phyloP scores from a whole-genome alignment of 2,329 filamentous ascomycete genomes.

The Sclerotinia subarctica region DNA sequence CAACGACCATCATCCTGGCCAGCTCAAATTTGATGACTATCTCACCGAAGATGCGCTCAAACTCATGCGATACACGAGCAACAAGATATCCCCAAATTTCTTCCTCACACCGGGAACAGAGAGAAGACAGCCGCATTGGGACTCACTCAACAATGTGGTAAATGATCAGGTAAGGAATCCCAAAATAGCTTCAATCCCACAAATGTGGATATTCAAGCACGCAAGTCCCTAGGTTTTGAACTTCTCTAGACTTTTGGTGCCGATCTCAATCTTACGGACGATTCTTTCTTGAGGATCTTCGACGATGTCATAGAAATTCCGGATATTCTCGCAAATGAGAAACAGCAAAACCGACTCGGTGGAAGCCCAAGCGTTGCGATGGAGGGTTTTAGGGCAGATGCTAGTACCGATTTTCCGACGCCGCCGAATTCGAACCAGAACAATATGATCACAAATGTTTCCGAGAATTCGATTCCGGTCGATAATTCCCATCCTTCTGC shows the following conservation, averaged over 20 bases:
- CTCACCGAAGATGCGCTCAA: not conserved
- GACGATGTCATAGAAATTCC: not conserved
- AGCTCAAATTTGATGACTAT: not conserved
- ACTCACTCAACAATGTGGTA: not conserved
- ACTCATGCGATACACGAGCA: not conserved
- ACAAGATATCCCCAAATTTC: not conserved
- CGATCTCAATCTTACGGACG: not conserved
- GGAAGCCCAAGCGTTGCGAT: not conserved
- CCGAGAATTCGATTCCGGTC: not conserved
- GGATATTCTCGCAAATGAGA: not conserved
- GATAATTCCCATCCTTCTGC: not conserved
- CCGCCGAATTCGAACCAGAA: not conserved
- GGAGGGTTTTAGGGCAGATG: not conserved
- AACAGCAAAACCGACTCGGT: not conserved
- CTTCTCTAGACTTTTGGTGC: not conserved
- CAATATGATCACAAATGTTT: not conserved
- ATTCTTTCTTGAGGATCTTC: not conserved
- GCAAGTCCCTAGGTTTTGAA: not conserved
- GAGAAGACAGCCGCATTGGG: not conserved
- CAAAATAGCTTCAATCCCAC: not conserved
- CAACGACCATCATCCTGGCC: not conserved
- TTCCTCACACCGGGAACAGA: not conserved
- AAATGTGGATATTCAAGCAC: not conserved
- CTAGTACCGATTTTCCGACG: too few relatives aligned
- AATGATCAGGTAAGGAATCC: constrained; percentile 1